Base-by-base conservation (phyloP, 768 basidiomycete genomes). In the Boletus eberwhitei region DNA sequence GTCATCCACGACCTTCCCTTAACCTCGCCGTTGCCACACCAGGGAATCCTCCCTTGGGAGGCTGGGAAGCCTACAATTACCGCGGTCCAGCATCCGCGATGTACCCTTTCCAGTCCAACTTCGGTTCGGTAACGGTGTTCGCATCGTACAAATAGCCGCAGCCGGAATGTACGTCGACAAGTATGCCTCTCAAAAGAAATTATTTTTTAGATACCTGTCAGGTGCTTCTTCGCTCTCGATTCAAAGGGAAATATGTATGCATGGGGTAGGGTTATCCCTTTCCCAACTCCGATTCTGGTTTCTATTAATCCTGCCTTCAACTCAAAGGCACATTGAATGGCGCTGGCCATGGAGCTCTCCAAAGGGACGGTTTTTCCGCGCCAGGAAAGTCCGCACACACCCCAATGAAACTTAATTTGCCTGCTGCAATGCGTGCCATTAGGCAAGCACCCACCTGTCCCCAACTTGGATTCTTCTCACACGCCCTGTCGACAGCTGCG, bases 161-260 rank as follows among this genome's bases (percentile, higher is more conserved):
- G 87, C 90, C 19, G 93, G 93, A 64, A 93, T 88, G 92, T 90
- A 63, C 58, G 84, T 71, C 32, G 26, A 48, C 51, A 42, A 6
- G 37, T 38, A 32, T 47, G 40, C 44, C 22, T 46, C 37, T 34
- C n/a, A n/a, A 56, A 48, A 24, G 31, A 44, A 47, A 43, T 55
- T 45, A 29, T 2, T 38, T 50, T 52, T 45, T 2, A 48, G 9
- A 31, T 38, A 34, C 24, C 34, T n/a, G 50, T 22, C 54, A 93
- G 90, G 90, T 90, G 86, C 32, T 95, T 93, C 70, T 87, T 93
- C 63, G 91, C 90, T 2, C 72, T 95, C 38, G 89, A 93, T 68
- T 84, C 88, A 1, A 69, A 79, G 46, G 93, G 93, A 8, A 70
- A 73, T 32, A 71, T 95, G 22, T 79, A 85, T 63, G 86, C 86